These are phyloP conservation scores for Lasiodiplodia theobromae DNA, from an alignment of 2,329 filamentous ascomycete genomes.

Conservation along the genomic window DNA sequence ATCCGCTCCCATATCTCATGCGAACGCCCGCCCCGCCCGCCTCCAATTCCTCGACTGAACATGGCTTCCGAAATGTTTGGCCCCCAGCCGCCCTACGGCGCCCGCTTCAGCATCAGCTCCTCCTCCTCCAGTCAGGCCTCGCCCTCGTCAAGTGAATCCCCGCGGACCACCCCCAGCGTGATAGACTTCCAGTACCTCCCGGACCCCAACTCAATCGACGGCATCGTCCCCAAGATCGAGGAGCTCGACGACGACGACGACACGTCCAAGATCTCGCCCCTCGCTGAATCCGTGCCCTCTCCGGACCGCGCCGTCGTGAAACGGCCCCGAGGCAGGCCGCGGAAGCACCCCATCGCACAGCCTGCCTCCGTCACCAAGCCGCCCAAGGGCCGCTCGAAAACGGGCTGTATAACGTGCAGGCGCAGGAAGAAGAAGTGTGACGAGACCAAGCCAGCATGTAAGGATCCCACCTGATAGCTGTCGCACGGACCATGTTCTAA, in stretches of 20 bases:
- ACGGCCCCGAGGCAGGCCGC: constrained; percentile 72
- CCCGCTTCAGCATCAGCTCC: constrained; percentile 48
- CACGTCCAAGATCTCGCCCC: constrained; percentile 45
- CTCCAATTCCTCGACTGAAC: constrained; percentile 33
- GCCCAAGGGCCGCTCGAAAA: constrained; percentile 73
- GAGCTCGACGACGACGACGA: constrained; percentile 57
- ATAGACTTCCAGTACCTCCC: constrained; percentile 40
- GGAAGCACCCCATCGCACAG: constrained; percentile 75
- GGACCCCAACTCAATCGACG: constrained; percentile 37
- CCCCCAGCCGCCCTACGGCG: constrained; percentile 41
- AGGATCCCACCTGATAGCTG: constrained; percentile 18
- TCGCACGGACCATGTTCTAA: constrained; percentile 1
- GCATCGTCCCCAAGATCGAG: constrained; percentile 62
- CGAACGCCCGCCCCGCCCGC: background rate
- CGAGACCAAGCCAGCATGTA: constrained; percentile 56
- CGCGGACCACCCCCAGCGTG: constrained; percentile 42
- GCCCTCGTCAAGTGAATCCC: constrained; percentile 51
- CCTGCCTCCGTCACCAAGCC: constrained; percentile 70
- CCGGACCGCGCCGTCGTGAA: constrained; percentile 46
- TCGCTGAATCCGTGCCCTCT: constrained; percentile 41
- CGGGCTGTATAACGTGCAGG: constrained; percentile 66
- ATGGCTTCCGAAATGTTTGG: constrained; percentile 48
- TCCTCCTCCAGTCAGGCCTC: constrained; percentile 50
- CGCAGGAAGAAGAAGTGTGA: constrained; percentile 68
- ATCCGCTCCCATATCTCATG: constrained; percentile 1